These are phyloP conservation scores for Gillenia trifoliata DNA, from an alignment of 306 rosid species.

Conservation along the genomic window DNA sequence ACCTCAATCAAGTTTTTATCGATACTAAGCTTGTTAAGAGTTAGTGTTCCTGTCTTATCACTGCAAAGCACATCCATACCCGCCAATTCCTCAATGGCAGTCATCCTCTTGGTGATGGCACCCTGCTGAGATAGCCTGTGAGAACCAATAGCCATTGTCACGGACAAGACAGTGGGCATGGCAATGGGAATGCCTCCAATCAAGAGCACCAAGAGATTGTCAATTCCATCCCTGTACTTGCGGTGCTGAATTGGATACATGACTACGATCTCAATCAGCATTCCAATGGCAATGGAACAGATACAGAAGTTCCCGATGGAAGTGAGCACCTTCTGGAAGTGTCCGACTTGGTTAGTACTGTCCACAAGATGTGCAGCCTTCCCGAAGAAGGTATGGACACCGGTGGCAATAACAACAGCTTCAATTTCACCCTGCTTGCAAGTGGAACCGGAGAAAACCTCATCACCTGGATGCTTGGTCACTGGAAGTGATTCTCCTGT, in stretches of 20 bases:
- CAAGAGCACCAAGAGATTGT: conserved; percentile 94
- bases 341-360: conserved; percentile 99
- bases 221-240: conserved; percentile 74
- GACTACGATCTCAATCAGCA: conserved; percentile 79
- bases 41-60: conserved; percentile 95
- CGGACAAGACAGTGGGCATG: conserved; percentile 98
- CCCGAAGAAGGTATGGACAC: conserved; percentile 96
- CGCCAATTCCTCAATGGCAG: conserved; percentile 99
- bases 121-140: conserved; percentile 97
- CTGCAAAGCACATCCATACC: conserved; percentile 99
- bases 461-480: conserved; percentile 85
- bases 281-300: conserved; percentile 89
- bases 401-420: conserved; percentile 97
- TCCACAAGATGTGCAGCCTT: conserved; percentile 99
- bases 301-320: conserved; percentile 97
- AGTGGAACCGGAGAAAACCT: conserved; percentile 95
- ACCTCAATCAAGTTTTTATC: conserved; percentile 88
- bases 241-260: conserved; percentile 97
- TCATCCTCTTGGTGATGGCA: conserved; percentile 97
- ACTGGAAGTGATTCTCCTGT: conserved; percentile 99
- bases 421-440: conserved; percentile 98
- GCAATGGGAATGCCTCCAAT: conserved; percentile 99
- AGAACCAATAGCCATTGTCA: conserved; percentile 98
- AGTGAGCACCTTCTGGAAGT: conserved; percentile 90
- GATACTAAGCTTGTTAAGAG: conserved; percentile 92